phyloP scores from a whole-genome alignment of 305 asterid species.

The Rubia occidens region DNA sequence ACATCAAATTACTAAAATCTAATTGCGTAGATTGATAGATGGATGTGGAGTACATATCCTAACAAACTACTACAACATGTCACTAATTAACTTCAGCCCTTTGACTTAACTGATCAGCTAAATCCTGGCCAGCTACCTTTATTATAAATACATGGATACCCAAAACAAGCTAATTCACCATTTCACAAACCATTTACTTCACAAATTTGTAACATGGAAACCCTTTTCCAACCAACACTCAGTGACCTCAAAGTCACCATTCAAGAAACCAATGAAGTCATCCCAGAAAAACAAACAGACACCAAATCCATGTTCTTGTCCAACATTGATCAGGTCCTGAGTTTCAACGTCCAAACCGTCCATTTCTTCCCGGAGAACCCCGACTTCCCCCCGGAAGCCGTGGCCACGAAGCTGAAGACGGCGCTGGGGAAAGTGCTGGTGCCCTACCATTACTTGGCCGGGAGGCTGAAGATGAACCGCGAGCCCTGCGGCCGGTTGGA shows the following conservation, averaged over 20 bases:
- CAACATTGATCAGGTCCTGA: constrained; percentile 68
- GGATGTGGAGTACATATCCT: neutral
- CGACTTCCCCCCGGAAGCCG: constrained; percentile 42
- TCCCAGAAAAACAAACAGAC: constrained; percentile 29
- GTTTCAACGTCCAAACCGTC: constrained; percentile 65
- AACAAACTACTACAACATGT: neutral
- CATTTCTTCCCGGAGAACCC: constrained; percentile 57
- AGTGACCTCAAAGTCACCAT: constrained; percentile 40
- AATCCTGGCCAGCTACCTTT: neutral
- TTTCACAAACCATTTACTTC: neutral
- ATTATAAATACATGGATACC: neutral
- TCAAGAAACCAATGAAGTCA: constrained; percentile 27
- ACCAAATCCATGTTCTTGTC: constrained; percentile 36
- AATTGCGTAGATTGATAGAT: too few species aligned
- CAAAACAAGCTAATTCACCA: neutral
- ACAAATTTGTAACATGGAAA: constrained; percentile 19
- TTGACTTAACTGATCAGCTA: neutral
- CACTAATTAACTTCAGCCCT: neutral
- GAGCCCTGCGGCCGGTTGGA: constrained; percentile 52
- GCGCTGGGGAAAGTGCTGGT: constrained; percentile 42
- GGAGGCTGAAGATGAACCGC: constrained; percentile 39
- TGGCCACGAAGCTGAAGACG: constrained; percentile 28
- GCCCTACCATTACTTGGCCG: constrained; percentile 57
- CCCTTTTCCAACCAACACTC: constrained; percentile 23
- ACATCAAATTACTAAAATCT: too few species aligned